Evolutionary conservation across 1,284 basidiomycete genomes (phyloP), one percentile per base, ranked within the genome.

Genomic region (Apiotrichum gamsii): DNA sequence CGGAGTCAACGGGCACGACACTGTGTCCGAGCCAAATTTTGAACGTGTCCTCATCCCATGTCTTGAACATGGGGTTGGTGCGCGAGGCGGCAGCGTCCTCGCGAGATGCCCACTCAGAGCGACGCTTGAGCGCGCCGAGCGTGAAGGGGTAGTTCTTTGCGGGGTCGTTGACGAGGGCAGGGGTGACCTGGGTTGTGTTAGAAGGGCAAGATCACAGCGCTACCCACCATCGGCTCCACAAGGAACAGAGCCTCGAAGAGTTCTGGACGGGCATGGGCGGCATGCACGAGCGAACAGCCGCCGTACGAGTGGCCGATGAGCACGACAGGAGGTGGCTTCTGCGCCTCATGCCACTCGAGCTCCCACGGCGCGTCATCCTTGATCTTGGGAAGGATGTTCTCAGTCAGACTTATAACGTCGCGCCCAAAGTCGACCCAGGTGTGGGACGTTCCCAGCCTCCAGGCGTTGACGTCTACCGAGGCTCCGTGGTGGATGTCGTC

Each of bases 271-370:
- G 78, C 75, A 15, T 82, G 49, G 3, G 84, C 82, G 1, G 82
- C 82, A 20, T 83, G 77, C 5, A 66, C 58, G 75, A 78, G 75
- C 3, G 80, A 79, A 54, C 81, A 83, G 2, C 84, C 87, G 21
- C 88, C 86, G 49, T 85, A 82, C 0, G 87, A 91, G 65, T 95
- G 89, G 0, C 88, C 90, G 3, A 90, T 69, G 1, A 76, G 80
- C 19, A 90, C 51, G 23, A 68, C 55, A 25, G 52, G 52, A 16
- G 24, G 16, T 20, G 30, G 20, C 19, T 20, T 28, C 18, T 9
- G 16, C 31, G 71, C 4, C 87, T 61, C 11, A 61, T 77, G 15
- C 81, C 77, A 19, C 69, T 31, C 16, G 2, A 44, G 54, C 3
- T 80, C 77, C 47, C 39, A 54, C 20, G 24, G 39, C 20, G 40